Percentiles rank a stretch among this genome's conserved stretches.
These are phyloP conservation scores for Trematosphaeria pertusa DNA, from an alignment of 2,329 filamentous ascomycete genomes.

Conservation along the genomic window DNA sequence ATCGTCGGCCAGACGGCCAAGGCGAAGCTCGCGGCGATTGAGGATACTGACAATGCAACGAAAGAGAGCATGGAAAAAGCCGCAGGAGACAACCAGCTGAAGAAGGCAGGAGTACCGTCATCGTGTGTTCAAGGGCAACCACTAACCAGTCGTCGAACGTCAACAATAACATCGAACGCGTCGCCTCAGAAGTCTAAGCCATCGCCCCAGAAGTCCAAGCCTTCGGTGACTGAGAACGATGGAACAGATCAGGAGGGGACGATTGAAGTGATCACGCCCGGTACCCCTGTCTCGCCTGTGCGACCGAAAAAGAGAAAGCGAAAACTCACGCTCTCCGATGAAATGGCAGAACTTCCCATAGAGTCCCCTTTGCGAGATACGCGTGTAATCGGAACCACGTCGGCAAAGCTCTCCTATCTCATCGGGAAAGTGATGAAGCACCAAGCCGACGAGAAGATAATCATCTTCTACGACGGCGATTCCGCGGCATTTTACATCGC, in stretches of 20 bases:
- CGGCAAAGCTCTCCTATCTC: constrained; percentile 86
- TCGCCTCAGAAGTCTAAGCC: constrained; percentile 25
- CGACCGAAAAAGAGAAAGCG: constrained; percentile 42
- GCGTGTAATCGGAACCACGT: constrained; percentile 77
- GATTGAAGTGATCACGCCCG: background rate
- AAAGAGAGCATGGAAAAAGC: constrained; percentile 13
- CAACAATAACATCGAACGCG: constrained; percentile 23
- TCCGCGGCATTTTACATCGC: constrained; percentile 88
- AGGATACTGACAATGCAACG: constrained; percentile 26
- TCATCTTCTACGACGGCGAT: constrained; percentile 91
- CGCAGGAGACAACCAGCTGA: constrained; percentile 16
- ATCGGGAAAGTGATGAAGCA: constrained; percentile 74
- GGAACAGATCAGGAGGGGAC: background rate
- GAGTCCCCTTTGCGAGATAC: constrained; percentile 65
- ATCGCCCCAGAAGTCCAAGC: constrained; percentile 5
- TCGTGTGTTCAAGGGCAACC: constrained; percentile 49
- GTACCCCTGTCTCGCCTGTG: constrained; percentile 17
- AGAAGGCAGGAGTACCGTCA: constrained; percentile 50
- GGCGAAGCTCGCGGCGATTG: constrained; percentile 30
- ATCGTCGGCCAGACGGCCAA: constrained; percentile 37
- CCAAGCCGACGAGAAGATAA: constrained; percentile 79
- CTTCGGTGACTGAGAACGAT: background rate
- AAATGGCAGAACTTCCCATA: constrained; percentile 38
- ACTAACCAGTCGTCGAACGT: constrained; percentile 34
- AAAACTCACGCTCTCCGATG: constrained; percentile 40